phyloP scores from a whole-genome alignment of 176 grass and related monocot genomes.

The Typha latifolia region DNA sequence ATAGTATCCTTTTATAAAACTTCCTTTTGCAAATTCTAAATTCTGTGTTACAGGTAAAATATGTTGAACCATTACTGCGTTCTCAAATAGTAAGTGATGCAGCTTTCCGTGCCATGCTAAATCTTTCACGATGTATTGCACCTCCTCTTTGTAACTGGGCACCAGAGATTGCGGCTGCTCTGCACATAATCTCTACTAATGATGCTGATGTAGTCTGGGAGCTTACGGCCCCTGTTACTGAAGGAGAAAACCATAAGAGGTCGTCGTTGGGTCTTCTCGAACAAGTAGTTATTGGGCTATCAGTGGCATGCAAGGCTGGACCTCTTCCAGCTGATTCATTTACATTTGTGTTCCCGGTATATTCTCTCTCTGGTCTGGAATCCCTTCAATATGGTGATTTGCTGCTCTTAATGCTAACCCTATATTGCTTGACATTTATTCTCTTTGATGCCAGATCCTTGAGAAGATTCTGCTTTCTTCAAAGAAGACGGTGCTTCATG shows the following conservation, averaged over 20 bases:
- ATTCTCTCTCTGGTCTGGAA: conserved; percentile 5
- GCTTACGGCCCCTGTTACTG: conserved; percentile 36
- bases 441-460: conserved; percentile 37
- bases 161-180: conserved; percentile 81
- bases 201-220: conserved; percentile 54
- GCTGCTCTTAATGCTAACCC: neutral
- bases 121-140: conserved; percentile 66
- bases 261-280: conserved; percentile 57
- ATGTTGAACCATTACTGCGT: conserved; percentile 65
- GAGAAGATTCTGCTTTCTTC: conserved; percentile 76
- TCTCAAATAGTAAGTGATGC: conserved; percentile 82
- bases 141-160: conserved; percentile 92
- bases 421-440: neutral
- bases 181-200: conserved; percentile 49
- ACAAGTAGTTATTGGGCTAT: conserved; percentile 67
- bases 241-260: conserved; percentile 49
- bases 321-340: conserved; percentile 97
- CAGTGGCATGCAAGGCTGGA: conserved; percentile 61
- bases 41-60: conserved; percentile 53
- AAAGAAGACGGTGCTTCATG: conserved; percentile 87
- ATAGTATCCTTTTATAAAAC: neutral
- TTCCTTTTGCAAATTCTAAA: neutral
- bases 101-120: conserved; percentile 78
- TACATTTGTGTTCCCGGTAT: conserved; percentile 94
- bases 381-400: conserved; percentile 9